Evolutionary conservation across 805 yeast species (phyloP).

Genomic region (Pichia insulana): DNA sequence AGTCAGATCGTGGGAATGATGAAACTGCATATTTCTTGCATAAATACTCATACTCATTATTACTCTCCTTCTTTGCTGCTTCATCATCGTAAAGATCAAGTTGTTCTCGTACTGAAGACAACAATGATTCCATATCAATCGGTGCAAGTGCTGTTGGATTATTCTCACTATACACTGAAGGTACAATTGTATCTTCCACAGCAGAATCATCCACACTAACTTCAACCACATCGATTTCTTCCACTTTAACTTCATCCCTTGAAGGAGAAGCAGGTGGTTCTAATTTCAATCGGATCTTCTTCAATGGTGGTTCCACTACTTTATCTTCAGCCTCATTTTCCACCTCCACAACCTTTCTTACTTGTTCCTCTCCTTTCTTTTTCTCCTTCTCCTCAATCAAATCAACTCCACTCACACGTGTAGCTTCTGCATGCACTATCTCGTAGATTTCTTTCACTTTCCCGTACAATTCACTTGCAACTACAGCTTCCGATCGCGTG

Average conservation of each 20-base stretch:
- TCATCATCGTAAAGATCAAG: constrained; percentile 33
- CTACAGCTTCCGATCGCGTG: no score
- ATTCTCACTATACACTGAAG: constrained; percentile 33
- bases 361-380: neutral
- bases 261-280: neutral
- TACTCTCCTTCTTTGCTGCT: constrained; percentile 54
- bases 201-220: no score
- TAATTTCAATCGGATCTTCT: neutral
- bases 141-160: constrained; percentile 7
- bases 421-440: no score
- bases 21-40: constrained; percentile 80
- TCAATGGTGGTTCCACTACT: neutral
- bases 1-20: constrained; percentile 75
- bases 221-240: constrained; percentile 9
- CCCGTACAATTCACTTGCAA: no score
- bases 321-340: no score
- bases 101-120: constrained; percentile 15
- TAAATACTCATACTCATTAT: constrained; percentile 45
- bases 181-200: constrained; percentile 22
- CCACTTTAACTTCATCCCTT: no score
- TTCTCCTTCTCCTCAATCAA: neutral
- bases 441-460: no score
- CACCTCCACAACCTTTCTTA: neutral
- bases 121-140: constrained; percentile 17
- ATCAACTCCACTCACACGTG: neutral